phyloP scores from a whole-genome alignment of 768 basidiomycete genomes.

The Galerina marginata region DNA sequence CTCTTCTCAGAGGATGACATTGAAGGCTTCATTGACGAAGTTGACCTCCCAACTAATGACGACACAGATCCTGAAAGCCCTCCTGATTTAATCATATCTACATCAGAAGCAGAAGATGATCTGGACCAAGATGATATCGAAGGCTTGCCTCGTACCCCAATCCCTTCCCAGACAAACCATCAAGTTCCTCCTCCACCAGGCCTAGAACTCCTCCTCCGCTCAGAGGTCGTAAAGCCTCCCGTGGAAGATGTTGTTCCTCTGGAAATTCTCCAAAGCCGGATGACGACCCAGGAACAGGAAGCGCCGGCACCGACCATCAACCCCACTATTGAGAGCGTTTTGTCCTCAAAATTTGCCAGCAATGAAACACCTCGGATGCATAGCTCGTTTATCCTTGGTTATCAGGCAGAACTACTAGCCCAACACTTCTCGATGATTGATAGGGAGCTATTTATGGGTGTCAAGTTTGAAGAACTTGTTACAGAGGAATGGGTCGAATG shows the following conservation, averaged over 20 bases:
- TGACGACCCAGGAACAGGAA: constrained; percentile 43
- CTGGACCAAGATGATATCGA: constrained; percentile 27
- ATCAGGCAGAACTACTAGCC: constrained; percentile 66
- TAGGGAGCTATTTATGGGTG: constrained; percentile 80
- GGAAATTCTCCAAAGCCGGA: constrained; percentile 68
- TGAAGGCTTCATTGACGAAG: constrained; percentile 33
- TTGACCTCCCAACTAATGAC: constrained; percentile 20
- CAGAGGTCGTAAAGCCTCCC: constrained; percentile 52
- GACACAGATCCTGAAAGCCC: constrained; percentile 24
- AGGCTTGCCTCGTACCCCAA: constrained; percentile 36
- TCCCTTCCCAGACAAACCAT: constrained; percentile 37
- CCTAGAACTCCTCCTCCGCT: constrained; percentile 35
- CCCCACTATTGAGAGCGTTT: constrained; percentile 24
- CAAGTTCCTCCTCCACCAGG: constrained; percentile 30
- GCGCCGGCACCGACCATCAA: constrained; percentile 21
- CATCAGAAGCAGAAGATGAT: constrained; percentile 20
- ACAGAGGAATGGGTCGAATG: constrained; percentile 70
- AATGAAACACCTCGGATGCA: constrained; percentile 50
- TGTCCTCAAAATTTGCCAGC: constrained; percentile 41
- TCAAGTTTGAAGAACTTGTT: constrained; percentile 90
- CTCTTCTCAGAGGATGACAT: constrained; percentile 51
- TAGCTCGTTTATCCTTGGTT: constrained; percentile 74
- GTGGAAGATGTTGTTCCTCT: constrained; percentile 67
- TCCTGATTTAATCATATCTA: constrained; percentile 15
- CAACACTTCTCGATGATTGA: constrained; percentile 89